Evolutionary conservation across 768 basidiomycete genomes (phyloP).

Genomic region (Rhizopogon roseolus): DNA sequence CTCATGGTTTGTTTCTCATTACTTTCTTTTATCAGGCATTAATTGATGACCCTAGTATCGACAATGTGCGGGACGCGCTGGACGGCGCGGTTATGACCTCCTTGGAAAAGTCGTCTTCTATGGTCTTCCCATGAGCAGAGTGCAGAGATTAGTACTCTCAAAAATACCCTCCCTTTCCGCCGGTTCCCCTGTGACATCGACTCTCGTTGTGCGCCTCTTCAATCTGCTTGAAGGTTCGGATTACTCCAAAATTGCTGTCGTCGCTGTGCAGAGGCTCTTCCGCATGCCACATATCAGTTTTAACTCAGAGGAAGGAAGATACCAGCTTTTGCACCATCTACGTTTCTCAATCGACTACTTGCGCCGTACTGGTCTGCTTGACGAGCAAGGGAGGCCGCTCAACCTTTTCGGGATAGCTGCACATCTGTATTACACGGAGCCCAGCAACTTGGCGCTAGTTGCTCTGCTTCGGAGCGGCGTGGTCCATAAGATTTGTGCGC

Average conservation of each 20-base stretch:
- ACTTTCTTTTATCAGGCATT: background rate
- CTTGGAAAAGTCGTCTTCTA: conserved; percentile 72
- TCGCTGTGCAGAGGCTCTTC: conserved; percentile 48
- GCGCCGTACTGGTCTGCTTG: conserved; percentile 50
- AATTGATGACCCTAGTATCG: conserved; percentile 44
- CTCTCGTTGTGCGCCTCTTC: conserved; percentile 59
- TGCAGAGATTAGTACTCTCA: conserved; percentile 61
- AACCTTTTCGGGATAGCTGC: conserved; percentile 51
- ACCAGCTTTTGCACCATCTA: conserved; percentile 60
- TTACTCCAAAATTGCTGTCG: conserved; percentile 40
- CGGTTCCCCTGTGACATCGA: conserved; percentile 63
- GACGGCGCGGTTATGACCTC: conserved; percentile 66
- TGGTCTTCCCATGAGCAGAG: conserved; percentile 57
- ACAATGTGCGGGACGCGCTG: conserved; percentile 71
- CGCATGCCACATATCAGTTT: conserved; percentile 57
- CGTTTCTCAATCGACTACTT: conserved; percentile 72
- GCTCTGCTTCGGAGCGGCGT: conserved; percentile 52
- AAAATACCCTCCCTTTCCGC: conserved; percentile 57
- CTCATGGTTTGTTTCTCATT: conserved; percentile 41
- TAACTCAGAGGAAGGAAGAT: conserved; percentile 45
- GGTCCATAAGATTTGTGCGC: conserved; percentile 51
- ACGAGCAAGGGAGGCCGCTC: conserved; percentile 49
- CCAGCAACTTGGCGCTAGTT: conserved; percentile 64
- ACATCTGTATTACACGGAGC: conserved; percentile 62
- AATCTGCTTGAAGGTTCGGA: conserved; percentile 61